phyloP scores from a whole-genome alignment of 305 asterid species.

The Solanum hybrid region DNA sequence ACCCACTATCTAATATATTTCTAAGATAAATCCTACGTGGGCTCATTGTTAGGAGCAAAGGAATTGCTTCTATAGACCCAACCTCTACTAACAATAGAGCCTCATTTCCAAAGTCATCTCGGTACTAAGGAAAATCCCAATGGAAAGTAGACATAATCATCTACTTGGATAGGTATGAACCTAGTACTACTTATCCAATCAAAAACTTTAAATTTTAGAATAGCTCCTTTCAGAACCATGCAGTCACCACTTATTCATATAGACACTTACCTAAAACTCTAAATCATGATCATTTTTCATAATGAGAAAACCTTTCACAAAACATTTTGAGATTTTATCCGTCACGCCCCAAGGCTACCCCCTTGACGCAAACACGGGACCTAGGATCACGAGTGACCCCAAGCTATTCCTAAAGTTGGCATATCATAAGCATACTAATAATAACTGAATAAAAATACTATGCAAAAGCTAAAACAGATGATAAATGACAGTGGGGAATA shows the following conservation, averaged over 20 bases:
- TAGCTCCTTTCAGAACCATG: not conserved
- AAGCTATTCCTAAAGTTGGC: not conserved
- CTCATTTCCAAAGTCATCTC: not conserved
- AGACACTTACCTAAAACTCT: not conserved
- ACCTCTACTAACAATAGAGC: not conserved
- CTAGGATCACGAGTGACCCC: not conserved
- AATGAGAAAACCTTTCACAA: not conserved
- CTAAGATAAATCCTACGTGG: not conserved
- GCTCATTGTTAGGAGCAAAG: not conserved
- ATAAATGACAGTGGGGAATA: not conserved
- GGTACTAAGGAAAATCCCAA: not conserved
- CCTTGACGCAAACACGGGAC: not conserved
- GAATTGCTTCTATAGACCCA: not conserved
- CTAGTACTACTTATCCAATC: not conserved
- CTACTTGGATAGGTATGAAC: not conserved
- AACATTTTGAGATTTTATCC: not conserved
- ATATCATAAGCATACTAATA: not conserved
- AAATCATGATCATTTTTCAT: not conserved
- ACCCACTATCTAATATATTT: not conserved
- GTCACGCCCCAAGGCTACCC: not conserved
- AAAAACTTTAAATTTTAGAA: not conserved
- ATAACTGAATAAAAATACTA: not conserved
- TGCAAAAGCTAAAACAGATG: not conserved
- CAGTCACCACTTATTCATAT: not conserved
- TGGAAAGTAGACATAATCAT: too few species aligned